A percentile compares a stretch with the other conserved stretches of the same genome.
phyloP scores from a whole-genome alignment of 2,329 filamentous ascomycete genomes.

The Calonectria fujianensis region DNA sequence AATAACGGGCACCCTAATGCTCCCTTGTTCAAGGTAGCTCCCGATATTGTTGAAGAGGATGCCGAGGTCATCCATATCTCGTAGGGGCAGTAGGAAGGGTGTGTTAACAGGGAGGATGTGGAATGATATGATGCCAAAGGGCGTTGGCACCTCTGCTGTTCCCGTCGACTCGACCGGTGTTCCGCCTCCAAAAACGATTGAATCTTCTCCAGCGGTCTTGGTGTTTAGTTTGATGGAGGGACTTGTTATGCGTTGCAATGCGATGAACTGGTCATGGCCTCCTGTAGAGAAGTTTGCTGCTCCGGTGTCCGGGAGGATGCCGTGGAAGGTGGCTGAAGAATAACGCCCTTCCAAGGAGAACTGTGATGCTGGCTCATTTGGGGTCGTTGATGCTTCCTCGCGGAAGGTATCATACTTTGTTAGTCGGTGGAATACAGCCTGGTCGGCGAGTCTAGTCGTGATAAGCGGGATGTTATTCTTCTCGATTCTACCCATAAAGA shows the following conservation, averaged over 20 bases:
- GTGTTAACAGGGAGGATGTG: background rate
- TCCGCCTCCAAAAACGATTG: background rate
- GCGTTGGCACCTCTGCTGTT: background rate
- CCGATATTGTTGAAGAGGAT: background rate
- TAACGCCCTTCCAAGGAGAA: background rate
- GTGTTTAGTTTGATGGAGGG: background rate
- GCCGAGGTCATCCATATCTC: background rate
- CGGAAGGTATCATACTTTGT: no score
- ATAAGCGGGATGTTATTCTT: no score
- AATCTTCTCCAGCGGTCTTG: background rate
- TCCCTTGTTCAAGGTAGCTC: background rate
- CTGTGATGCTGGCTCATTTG: no score
- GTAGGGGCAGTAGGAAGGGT: background rate
- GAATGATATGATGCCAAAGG: background rate
- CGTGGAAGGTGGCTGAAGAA: background rate
- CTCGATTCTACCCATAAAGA: no score
- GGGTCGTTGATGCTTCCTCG: no score
- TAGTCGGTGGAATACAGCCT: no score
- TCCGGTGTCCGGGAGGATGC: background rate
- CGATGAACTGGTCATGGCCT: background rate
- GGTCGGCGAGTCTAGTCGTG: no score
- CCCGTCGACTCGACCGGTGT: background rate
- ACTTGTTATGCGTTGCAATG: background rate
- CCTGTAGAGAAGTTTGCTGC: background rate
- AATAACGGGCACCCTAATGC: background rate